Conservation (phyloP, 1,284 basidiomycete species). For the Cryptococcus floricola region DNA sequence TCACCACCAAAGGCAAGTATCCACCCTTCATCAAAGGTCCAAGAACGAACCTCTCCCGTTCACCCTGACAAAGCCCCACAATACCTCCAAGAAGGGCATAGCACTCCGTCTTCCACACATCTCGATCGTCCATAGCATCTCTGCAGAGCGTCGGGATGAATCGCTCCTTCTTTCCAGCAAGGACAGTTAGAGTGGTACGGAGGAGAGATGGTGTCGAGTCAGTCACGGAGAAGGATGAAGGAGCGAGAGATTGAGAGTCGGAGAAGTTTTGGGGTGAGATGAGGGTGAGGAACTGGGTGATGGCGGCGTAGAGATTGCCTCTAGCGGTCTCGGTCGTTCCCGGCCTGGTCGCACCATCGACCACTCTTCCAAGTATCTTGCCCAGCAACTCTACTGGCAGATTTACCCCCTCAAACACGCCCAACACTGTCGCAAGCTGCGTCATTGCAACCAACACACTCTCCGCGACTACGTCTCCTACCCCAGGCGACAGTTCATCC, state of each 20-base stretch:
- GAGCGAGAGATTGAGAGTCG: conserved; percentile 6
- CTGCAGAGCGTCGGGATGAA: conserved; percentile 73
- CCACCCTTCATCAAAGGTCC: conserved; percentile 68
- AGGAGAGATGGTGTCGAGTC: conserved; percentile 38
- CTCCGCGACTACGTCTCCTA: conserved; percentile 76
- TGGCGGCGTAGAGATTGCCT: conserved; percentile 90
- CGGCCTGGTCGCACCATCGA: conserved; percentile 72
- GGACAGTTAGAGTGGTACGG: conserved; percentile 58
- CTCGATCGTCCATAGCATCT: conserved; percentile 89
- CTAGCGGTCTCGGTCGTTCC: conserved; percentile 82
- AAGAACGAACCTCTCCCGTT: conserved; percentile 51
- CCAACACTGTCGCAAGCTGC: conserved; percentile 68
- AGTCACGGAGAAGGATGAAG: conserved; percentile 44
- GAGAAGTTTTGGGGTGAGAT: conserved; percentile 32
- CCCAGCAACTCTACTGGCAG: conserved; percentile 76
- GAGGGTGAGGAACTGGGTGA: conserved; percentile 83
- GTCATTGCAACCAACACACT: conserved; percentile 75
- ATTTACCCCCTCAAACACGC: conserved; percentile 58
- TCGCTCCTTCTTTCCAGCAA: conserved; percentile 60
- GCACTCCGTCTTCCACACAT: conserved; percentile 91
- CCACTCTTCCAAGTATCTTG: conserved; percentile 66
- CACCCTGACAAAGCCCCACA: conserved; percentile 51
- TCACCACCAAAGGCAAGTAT: conserved; percentile 76
- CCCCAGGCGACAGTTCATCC: conserved; percentile 62
- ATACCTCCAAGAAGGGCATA: conserved; percentile 54